These are phyloP conservation scores for Candida quercuum DNA, from an alignment of 805 yeast genomes.

Conservation along the genomic window DNA sequence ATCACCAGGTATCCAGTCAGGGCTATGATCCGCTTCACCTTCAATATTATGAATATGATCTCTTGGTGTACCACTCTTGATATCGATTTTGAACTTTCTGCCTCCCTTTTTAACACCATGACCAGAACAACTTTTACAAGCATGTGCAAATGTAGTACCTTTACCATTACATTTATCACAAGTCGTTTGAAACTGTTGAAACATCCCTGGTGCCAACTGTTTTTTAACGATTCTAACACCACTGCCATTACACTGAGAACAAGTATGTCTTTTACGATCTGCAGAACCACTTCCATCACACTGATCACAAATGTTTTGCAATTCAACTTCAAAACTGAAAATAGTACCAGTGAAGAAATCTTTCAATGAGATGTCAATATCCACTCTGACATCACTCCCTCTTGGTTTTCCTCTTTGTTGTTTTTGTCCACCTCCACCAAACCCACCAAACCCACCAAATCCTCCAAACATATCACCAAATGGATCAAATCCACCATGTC, in stretches of 20 bases:
- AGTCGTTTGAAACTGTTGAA: slow-evolving; percentile 73
- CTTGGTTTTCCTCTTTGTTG: slow-evolving; percentile 35
- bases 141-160: slow-evolving; percentile 60
- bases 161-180: slow-evolving; percentile 81
- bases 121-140: slow-evolving; percentile 72
- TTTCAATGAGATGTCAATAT: slow-evolving; percentile 48
- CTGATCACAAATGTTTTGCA: slow-evolving; percentile 69
- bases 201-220: slow-evolving; percentile 86
- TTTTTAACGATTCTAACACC: slow-evolving; percentile 63
- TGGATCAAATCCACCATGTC: slow-evolving; percentile 49
- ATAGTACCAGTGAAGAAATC: slow-evolving; percentile 71
- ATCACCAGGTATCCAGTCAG: slow-evolving; percentile 82
- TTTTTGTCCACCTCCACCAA: slow-evolving; percentile 27
- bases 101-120: slow-evolving; percentile 49
- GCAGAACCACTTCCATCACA: slow-evolving; percentile 86
- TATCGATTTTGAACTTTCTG: slow-evolving; percentile 53
- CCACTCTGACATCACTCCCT: slow-evolving; percentile 60
- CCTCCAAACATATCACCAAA: slow-evolving; percentile 58
- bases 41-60: slow-evolving; percentile 49
- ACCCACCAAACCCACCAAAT: slow-evolving; percentile 27
- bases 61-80: slow-evolving; percentile 69
- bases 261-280: slow-evolving; percentile 64
- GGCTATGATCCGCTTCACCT: slow-evolving; percentile 82
- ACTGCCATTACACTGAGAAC: slow-evolving; percentile 67
- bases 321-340: slow-evolving; percentile 52